phyloP scores from a whole-genome alignment of 768 basidiomycete genomes.

The Trametopsis cervina region DNA sequence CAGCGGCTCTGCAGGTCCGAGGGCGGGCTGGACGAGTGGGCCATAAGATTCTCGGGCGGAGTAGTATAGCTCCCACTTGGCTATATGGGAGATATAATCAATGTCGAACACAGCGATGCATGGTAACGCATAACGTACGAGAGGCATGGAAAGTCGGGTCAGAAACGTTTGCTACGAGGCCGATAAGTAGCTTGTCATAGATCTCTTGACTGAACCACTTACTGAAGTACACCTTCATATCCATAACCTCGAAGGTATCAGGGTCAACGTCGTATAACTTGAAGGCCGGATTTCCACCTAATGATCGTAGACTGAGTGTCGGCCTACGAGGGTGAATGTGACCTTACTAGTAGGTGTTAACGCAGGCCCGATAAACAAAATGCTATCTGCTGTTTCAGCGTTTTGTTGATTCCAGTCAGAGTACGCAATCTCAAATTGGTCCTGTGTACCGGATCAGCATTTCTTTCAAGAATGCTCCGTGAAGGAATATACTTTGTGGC shows the following conservation, averaged over 20 bases:
- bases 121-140: slow-evolving; percentile 33
- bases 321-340: not conserved
- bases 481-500: slow-evolving; percentile 32
- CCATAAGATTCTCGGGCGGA: slow-evolving; percentile 50
- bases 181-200: not conserved
- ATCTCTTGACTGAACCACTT: slow-evolving; percentile 11
- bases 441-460: slow-evolving; percentile 25
- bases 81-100: slow-evolving; percentile 25
- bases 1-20: slow-evolving; percentile 32
- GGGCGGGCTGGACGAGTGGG: slow-evolving; percentile 29
- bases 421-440: slow-evolving; percentile 56
- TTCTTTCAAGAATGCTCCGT: slow-evolving; percentile 46
- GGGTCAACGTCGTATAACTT: slow-evolving; percentile 60
- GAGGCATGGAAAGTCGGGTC: slow-evolving; percentile 36
- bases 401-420: slow-evolving; percentile 41
- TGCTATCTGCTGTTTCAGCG: slow-evolving; percentile 37
- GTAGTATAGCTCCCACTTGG: slow-evolving; percentile 49
- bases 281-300: slow-evolving; percentile 51
- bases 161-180: slow-evolving; percentile 28
- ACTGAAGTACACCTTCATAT: slow-evolving; percentile 45
- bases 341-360: slow-evolving; percentile 47
- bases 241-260: slow-evolving; percentile 61
- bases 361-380: slow-evolving; percentile 47
- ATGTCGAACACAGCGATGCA: too few relatives aligned
- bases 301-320: not conserved